Base-by-base conservation (phyloP, 1,139 yeast genomes). In the Saccharomyces hybrid region DNA sequence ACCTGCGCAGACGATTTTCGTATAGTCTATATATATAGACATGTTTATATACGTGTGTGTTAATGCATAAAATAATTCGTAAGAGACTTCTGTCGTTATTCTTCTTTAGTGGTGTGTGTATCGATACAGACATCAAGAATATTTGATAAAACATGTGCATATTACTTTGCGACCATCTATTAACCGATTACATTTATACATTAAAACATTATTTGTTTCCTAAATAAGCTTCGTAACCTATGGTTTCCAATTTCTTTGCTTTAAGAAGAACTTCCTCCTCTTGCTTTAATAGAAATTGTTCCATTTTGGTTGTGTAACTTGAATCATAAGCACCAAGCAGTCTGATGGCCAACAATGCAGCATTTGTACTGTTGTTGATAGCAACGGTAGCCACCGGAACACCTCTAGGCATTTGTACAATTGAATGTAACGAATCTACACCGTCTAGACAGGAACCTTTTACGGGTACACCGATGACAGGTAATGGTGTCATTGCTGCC, bases 361-460 rank as follows among this genome's bases (percentile, higher is more conserved):
- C 99, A 70, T 93, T 93, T 41, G 97, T 93, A 62, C 96, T 82
- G 70, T 93, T 93, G 73, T 93, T 93, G 64, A 93, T 93, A 30
- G 98, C 99, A 50, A 93, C 99, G 11, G 99, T 90, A 2, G 99
- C 99, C 28, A 93, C 99, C 2, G 99, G 99, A 28, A 95, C 83
- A 52, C 99, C 99, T 66, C 98, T 80, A 48, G 99, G 99, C 99
- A 93, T 93, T 73, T 93, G 99, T 3, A 95, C 98, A 65, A 95
- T 95, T 1, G 98, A 91, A 71, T 93, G 95, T 64, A 93, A 78
- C 0, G 99, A 93, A 70, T 93, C 99, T 42, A 95, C 97, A 57
- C 99, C 99, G 66, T 90, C 99, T 53, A 93, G 78, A 1, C 85
- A 79, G 1, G 96, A 88, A 0, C 98, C 99, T 72, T 90, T 91